Evolutionary conservation across 2,329 filamentous ascomycete genomes (phyloP).

Genomic region (Botrytis aclada): DNA sequence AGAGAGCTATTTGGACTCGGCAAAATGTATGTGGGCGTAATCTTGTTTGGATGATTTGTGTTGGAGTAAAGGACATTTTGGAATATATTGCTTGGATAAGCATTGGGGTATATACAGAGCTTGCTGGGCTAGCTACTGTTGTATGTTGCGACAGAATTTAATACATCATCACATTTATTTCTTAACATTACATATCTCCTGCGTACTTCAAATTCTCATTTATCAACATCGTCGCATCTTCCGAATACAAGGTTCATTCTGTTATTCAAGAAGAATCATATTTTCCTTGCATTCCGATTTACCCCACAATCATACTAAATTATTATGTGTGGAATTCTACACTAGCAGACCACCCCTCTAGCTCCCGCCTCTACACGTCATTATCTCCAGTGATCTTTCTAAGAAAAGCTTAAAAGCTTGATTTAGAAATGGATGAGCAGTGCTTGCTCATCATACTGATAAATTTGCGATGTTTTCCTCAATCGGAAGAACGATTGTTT

Average conservation of each 20-base stretch:
- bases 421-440: no score
- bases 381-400: background rate
- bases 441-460: background rate
- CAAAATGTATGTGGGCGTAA: constrained; percentile 21
- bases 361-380: background rate
- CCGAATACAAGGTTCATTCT: background rate
- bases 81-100: constrained; percentile 4
- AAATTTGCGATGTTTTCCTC: background rate
- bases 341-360: background rate
- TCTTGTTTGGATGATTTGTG: background rate
- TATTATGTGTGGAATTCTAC: background rate
- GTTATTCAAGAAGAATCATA: background rate
- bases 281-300: background rate
- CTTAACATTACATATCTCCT: background rate
- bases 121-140: constrained; percentile 8
- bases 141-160: background rate
- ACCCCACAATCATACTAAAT: background rate
- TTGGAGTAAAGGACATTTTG: constrained; percentile 4
- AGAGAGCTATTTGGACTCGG: constrained; percentile 17
- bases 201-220: background rate
- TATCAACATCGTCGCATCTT: background rate
- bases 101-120: background rate
- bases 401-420: background rate
- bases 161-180: background rate
- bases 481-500: background rate